Evolutionary conservation across 2,329 filamentous ascomycete genomes (phyloP).

Genomic region (Diaporthe vaccinii): DNA sequence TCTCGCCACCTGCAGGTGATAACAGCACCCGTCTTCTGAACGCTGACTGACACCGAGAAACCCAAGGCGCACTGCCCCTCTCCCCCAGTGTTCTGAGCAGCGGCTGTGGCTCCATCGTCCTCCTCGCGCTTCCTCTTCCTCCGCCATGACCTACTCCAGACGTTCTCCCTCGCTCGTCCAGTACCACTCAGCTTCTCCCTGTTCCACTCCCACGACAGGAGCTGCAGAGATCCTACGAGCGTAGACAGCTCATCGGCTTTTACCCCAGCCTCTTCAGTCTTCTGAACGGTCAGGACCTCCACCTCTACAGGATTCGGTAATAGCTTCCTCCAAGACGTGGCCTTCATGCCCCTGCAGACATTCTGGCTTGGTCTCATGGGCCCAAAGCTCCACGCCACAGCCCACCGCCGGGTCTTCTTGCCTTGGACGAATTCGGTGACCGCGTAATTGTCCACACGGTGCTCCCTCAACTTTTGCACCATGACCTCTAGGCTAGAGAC

Average conservation of each 20-base stretch:
- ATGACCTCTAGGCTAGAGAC: conserved; percentile 75
- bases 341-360: conserved; percentile 60
- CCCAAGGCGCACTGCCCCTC: conserved; percentile 64
- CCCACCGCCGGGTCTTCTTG: conserved; percentile 85
- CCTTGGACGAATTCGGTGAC: conserved; percentile 85
- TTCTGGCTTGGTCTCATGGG: conserved; percentile 71
- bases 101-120: conserved; percentile 40
- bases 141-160: conserved; percentile 83
- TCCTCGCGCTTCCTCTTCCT: conserved; percentile 64
- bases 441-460: conserved; percentile 81
- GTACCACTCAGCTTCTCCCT: conserved; percentile 65
- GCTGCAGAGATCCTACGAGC: conserved; percentile 67
- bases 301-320: conserved; percentile 59
- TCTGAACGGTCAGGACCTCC: conserved; percentile 61
- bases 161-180: conserved; percentile 76
- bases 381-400: conserved; percentile 87
- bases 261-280: conserved; percentile 54
- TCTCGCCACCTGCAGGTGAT: conserved; percentile 79
- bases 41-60: conserved; percentile 67
- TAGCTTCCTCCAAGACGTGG: conserved; percentile 55
- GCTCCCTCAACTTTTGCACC: conserved; percentile 69
- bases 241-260: conserved; percentile 54
- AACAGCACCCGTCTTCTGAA: conserved; percentile 55
- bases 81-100: conserved; percentile 41
- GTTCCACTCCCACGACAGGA: conserved; percentile 76